These are phyloP conservation scores for Entamoeba invadens DNA, from an alignment of 208 protist species.

Conservation along the genomic window DNA sequence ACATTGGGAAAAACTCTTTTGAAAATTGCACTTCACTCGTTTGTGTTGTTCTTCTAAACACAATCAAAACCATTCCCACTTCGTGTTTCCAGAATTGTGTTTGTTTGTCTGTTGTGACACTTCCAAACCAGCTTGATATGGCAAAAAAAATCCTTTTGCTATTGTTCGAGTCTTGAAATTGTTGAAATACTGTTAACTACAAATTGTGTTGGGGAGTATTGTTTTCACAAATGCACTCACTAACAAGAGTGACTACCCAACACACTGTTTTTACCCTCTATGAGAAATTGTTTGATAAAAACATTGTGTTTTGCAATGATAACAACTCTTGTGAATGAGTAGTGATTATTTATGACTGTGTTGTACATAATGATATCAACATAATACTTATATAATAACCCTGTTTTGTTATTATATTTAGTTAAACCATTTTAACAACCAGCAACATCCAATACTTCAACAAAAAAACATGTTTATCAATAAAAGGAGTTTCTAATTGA, in stretches of 20 bases:
- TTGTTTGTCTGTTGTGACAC: not conserved
- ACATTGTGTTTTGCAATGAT: no score
- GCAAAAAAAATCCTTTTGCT: not conserved
- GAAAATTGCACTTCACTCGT: not conserved
- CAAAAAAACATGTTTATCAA: no score
- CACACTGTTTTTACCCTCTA: no score
- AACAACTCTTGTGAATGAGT: no score
- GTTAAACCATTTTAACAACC: no score
- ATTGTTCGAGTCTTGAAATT: not conserved
- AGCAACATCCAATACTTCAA: no score
- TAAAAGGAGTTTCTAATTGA: no score
- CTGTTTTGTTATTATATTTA: no score
- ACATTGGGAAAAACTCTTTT: not conserved
- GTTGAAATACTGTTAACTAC: not conserved
- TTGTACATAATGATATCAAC: no score
- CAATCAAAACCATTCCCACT: not conserved
- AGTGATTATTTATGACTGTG: no score
- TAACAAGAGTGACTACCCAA: not conserved
- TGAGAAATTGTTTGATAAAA: no score
- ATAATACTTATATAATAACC: no score
- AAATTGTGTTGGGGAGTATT: not conserved
- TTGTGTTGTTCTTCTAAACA: not conserved
- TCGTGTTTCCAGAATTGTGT: not conserved
- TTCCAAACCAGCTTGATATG: not conserved
- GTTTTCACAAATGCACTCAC: not conserved